A percentile compares a stretch with the other conserved stretches of the same genome.
Conservation (phyloP, 768 basidiomycete species). For the Lepiota venenata region DNA sequence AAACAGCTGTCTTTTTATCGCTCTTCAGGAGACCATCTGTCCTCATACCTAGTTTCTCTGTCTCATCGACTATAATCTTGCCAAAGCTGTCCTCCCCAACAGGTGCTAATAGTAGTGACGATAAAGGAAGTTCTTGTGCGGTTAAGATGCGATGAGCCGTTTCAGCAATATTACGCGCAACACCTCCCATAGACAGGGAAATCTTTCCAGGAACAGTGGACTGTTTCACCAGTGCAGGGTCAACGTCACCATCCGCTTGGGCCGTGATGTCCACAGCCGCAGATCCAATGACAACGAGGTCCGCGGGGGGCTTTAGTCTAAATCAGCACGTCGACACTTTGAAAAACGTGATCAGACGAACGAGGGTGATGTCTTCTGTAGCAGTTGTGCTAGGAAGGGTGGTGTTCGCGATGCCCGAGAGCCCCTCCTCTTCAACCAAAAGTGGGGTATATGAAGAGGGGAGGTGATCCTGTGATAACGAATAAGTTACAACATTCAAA, state of each 20-base stretch:
- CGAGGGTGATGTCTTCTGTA: constrained; percentile 5
- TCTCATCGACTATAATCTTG: constrained; percentile 55
- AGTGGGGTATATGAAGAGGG: neutral
- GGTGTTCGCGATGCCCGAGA: neutral
- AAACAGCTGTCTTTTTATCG: constrained; percentile 65
- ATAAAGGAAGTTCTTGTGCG: constrained; percentile 27
- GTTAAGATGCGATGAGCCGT: constrained; percentile 69
- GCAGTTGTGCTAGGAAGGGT: neutral
- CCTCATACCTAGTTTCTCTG: constrained; percentile 66
- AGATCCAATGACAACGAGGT: constrained; percentile 75
- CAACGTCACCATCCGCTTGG: constrained; percentile 29
- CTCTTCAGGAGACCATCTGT: constrained; percentile 63
- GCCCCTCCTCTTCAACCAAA: neutral
- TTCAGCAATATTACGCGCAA: constrained; percentile 94
- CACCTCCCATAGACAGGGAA: constrained; percentile 76
- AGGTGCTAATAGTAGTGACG: constrained; percentile 67
- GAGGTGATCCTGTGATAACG: neutral
- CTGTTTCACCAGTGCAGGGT: constrained; percentile 36
- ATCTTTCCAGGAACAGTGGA: constrained; percentile 84
- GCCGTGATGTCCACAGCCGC: constrained; percentile 90
- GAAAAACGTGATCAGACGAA: neutral
- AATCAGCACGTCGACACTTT: neutral
- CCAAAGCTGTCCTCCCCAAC: constrained; percentile 81
- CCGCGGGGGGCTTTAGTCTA: constrained; percentile 29
- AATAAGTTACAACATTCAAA: neutral